Percentiles rank a stretch among this genome's conserved stretches.
phyloP scores from a whole-genome alignment of 768 basidiomycete species.

The Agaricus blazei region DNA sequence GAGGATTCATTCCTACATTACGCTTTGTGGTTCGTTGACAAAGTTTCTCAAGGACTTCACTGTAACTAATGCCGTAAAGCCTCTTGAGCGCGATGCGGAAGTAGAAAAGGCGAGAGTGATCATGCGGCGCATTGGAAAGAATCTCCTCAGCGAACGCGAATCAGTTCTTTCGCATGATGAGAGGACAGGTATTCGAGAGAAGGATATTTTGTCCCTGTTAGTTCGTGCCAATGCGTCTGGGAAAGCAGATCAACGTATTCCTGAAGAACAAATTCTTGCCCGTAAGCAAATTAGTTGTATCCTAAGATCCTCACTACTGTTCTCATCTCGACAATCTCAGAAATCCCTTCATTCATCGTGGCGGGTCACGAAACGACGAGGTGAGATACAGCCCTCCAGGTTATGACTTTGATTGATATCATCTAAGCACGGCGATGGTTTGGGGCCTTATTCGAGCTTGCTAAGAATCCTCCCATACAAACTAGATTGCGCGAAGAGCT shows the following conservation, averaged over 20 bases:
- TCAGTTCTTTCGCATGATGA: slow-evolving; percentile 23
- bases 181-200: slow-evolving; percentile 26
- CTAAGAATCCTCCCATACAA: slow-evolving; percentile 44
- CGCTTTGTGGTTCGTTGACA: no score
- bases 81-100: slow-evolving; percentile 22
- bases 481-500: slow-evolving; percentile 56
- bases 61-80: slow-evolving; percentile 17
- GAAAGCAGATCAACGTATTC: slow-evolving; percentile 50
- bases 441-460: slow-evolving; percentile 63
- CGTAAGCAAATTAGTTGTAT: slow-evolving; percentile 27
- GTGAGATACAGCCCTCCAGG: slow-evolving; percentile 15
- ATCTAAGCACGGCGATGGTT: slow-evolving; percentile 35
- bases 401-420: background rate
- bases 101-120: slow-evolving; percentile 27
- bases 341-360: slow-evolving; percentile 57
- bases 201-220: slow-evolving; percentile 58
- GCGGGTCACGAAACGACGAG: slow-evolving; percentile 60
- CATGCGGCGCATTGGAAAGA: slow-evolving; percentile 45
- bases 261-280: slow-evolving; percentile 57
- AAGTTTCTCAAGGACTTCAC: no score
- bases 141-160: slow-evolving; percentile 49
- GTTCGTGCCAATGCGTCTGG: slow-evolving; percentile 61
- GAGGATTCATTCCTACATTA: slow-evolving; percentile 18
- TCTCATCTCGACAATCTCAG: slow-evolving; percentile 22
- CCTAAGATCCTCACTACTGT: background rate